A percentile compares a stretch with the other conserved stretches of the same genome.
Evolutionary conservation across 2,329 filamentous ascomycete genomes (phyloP).

Genomic region (Aureobasidium sp.): DNA sequence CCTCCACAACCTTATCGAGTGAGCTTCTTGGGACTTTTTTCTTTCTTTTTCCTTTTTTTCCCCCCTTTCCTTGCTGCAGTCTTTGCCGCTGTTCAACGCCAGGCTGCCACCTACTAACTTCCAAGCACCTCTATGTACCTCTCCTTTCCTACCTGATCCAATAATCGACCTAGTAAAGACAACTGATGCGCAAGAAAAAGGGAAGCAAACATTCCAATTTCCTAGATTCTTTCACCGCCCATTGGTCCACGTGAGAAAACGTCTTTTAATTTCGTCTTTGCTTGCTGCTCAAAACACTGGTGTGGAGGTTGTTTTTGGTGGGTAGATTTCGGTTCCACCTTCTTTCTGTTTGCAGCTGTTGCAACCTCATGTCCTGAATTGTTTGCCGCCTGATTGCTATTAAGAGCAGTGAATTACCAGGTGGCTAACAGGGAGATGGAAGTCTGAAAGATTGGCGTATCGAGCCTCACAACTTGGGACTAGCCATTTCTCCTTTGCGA

Average conservation of each 20-base stretch:
- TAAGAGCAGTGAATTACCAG: too few species aligned
- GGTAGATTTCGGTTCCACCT: background rate
- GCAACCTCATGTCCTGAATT: background rate
- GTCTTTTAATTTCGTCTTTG: background rate
- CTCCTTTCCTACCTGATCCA: background rate
- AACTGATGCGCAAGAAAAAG: background rate
- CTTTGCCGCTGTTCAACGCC: background rate
- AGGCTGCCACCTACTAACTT: background rate
- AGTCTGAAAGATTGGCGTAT: too few species aligned
- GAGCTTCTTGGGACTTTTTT: background rate
- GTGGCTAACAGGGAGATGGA: too few species aligned
- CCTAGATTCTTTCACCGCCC: background rate
- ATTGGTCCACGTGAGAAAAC: background rate
- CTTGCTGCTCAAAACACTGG: background rate
- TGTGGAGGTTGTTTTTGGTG: background rate
- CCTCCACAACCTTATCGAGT: conserved; percentile 3
- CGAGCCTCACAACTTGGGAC: too few species aligned
- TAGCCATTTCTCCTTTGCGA: too few species aligned
- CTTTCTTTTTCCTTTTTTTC: background rate
- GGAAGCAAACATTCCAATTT: background rate
- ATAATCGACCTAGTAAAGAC: background rate
- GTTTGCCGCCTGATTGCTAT: background rate
- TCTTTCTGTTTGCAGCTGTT: background rate
- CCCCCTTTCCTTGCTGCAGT: background rate
- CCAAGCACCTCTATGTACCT: background rate